A percentile compares a stretch with the other conserved stretches of the same genome.
These are phyloP conservation scores for Colletotrichum plurivorum DNA, from an alignment of 2,329 filamentous ascomycete genomes.

Conservation along the genomic window DNA sequence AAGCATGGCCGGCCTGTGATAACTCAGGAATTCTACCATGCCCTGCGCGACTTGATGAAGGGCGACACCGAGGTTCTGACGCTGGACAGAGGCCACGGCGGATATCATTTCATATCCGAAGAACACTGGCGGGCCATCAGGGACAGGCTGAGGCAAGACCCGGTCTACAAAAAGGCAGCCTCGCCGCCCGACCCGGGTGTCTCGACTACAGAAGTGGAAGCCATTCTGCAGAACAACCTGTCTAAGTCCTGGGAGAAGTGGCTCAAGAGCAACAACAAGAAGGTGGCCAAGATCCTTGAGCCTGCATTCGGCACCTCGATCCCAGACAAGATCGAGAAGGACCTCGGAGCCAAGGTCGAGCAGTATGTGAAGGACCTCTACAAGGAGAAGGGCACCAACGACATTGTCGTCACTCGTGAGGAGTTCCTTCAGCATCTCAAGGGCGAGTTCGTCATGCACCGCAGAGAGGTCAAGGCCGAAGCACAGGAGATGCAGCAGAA, in stretches of 20 bases:
- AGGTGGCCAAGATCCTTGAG: constrained; percentile 45
- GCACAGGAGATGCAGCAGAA: constrained; percentile 54
- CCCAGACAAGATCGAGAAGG: constrained; percentile 47
- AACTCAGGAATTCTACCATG: constrained; percentile 75
- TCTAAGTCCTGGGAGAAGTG: constrained; percentile 65
- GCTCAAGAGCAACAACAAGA: constrained; percentile 64
- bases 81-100: constrained; percentile 56
- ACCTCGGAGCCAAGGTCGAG: constrained; percentile 50
- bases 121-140: constrained; percentile 63
- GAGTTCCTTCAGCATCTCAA: constrained; percentile 63
- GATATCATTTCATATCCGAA: constrained; percentile 58
- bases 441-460: constrained; percentile 55
- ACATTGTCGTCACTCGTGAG: constrained; percentile 59
- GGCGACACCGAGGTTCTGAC: constrained; percentile 63
- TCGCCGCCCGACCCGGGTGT: constrained; percentile 42
- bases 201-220: constrained; percentile 45
- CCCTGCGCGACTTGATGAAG: constrained; percentile 69
- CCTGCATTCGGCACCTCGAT: constrained; percentile 44
- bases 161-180: constrained; percentile 47
- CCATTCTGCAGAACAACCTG: constrained; percentile 49
- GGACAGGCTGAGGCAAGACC: constrained; percentile 55
- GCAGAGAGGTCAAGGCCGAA: constrained; percentile 56
- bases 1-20: constrained; percentile 68
- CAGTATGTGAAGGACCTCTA: constrained; percentile 56
- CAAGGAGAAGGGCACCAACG: constrained; percentile 47